phyloP scores from a whole-genome alignment of 305 asterid genomes.

The Ajuga reptans region DNA sequence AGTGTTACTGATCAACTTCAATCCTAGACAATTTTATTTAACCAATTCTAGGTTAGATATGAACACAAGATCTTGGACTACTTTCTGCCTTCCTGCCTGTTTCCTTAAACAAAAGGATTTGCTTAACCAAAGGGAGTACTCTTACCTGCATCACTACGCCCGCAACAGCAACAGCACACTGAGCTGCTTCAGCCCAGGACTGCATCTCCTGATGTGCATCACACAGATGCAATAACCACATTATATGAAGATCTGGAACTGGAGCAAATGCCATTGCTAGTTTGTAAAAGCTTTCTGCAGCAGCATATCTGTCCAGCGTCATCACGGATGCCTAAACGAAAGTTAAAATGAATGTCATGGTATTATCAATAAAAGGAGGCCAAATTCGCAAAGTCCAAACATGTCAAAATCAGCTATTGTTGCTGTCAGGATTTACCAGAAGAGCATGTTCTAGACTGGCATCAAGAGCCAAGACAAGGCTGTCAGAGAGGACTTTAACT shows the following conservation, averaged over 20 bases:
- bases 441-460: constrained; percentile 98
- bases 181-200: constrained; percentile 99
- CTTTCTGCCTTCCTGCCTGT: background rate
- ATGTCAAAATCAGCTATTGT: constrained; percentile 21
- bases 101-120: constrained; percentile 3
- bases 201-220: constrained; percentile 99
- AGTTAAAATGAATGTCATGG: background rate
- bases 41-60: background rate
- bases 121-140: constrained; percentile 6
- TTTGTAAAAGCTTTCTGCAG: constrained; percentile 95
- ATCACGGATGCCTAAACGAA: constrained; percentile 72
- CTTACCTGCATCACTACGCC: constrained; percentile 97
- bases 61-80: constrained; percentile 6
- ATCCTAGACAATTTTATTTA: constrained; percentile 1
- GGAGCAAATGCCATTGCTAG: constrained; percentile 99
- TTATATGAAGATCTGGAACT: constrained; percentile 96
- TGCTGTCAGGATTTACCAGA: constrained; percentile 48
- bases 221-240: constrained; percentile 95
- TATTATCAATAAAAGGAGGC: constrained; percentile 9
- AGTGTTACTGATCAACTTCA: background rate
- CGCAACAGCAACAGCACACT: constrained; percentile 99
- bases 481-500: constrained; percentile 64
- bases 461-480: constrained; percentile 94
- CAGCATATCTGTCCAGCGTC: constrained; percentile 88
- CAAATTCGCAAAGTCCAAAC: background rate